Evolutionary conservation across 1,284 basidiomycete genomes (phyloP).

Genomic region (Leccinum fallax): DNA sequence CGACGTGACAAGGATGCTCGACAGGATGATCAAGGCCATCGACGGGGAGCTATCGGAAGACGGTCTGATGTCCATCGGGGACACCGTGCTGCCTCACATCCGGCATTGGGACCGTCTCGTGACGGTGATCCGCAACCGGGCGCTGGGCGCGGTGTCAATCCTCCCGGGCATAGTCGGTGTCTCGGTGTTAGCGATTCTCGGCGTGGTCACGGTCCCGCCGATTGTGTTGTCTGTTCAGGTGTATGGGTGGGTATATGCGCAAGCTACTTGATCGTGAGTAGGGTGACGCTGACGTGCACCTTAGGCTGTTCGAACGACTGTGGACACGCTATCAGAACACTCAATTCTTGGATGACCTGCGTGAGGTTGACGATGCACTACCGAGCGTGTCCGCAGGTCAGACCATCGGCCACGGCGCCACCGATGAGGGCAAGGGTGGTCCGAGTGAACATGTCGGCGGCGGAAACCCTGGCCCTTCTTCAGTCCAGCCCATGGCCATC

Average conservation of each 20-base stretch:
- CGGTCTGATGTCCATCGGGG: constrained; percentile 21
- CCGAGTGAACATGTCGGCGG: not conserved
- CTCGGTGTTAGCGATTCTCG: constrained; percentile 16
- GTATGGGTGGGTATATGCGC: constrained; percentile 17
- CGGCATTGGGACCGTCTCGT: constrained; percentile 9
- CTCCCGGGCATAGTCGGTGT: constrained; percentile 23
- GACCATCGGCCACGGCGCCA: not conserved
- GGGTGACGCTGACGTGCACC: constrained; percentile 7
- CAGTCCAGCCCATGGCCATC: not conserved
- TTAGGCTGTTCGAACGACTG: constrained; percentile 10
- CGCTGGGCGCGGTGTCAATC: not conserved
- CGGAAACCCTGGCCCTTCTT: not conserved
- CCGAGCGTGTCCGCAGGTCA: not conserved
- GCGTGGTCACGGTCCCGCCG: constrained; percentile 4
- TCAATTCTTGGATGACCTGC: constrained; percentile 7
- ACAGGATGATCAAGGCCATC: constrained; percentile 29
- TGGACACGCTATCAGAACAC: constrained; percentile 6
- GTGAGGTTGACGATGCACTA: not conserved
- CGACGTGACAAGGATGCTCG: constrained; percentile 23
- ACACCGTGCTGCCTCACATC: constrained; percentile 20
- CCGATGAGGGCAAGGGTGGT: not conserved
- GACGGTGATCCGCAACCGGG: constrained; percentile 3
- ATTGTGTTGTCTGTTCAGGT: constrained; percentile 13
- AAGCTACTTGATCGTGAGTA: not conserved
- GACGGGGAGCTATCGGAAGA: constrained; percentile 27